phyloP scores from a whole-genome alignment of 805 yeast species.

The Barnettozyma californica region DNA sequence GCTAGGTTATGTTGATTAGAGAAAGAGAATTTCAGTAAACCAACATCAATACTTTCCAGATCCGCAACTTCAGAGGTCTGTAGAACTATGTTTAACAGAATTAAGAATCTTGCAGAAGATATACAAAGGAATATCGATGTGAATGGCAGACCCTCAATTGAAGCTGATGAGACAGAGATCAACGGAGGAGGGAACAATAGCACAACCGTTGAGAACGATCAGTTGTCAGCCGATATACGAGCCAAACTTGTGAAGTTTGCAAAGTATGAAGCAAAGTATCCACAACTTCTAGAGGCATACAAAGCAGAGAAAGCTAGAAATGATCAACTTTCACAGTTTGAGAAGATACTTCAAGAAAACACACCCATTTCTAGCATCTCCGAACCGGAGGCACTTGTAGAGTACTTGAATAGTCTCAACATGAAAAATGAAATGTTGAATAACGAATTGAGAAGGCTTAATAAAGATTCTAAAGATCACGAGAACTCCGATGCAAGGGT shows the following conservation, averaged over 20 bases:
- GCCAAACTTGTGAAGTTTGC: slow-evolving; percentile 66
- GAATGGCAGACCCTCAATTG: slow-evolving; percentile 9
- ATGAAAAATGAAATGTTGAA: slow-evolving; percentile 56
- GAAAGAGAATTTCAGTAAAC: too few relatives aligned
- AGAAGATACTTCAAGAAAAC: slow-evolving; percentile 62
- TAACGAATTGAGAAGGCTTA: slow-evolving; percentile 52
- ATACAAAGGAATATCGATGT: slow-evolving; percentile 39
- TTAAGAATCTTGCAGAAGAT: slow-evolving; percentile 61
- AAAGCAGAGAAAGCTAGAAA: slow-evolving; percentile 69
- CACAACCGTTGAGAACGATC: slow-evolving; percentile 5
- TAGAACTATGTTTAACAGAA: slow-evolving; percentile 22
- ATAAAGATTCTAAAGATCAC: slow-evolving; percentile 12
- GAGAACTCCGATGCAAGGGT: not conserved
- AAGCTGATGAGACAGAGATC: not conserved
- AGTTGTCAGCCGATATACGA: slow-evolving; percentile 50
- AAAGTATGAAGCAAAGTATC: slow-evolving; percentile 89
- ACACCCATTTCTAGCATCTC: slow-evolving; percentile 77
- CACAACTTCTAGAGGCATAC: slow-evolving; percentile 77
- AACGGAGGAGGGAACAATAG: slow-evolving; percentile 2
- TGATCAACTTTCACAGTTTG: slow-evolving; percentile 56
- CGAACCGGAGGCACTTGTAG: slow-evolving; percentile 66
- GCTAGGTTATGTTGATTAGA: not conserved
- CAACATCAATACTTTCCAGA: not conserved
- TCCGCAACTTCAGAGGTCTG: not conserved
- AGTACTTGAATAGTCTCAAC: slow-evolving; percentile 59